Percentiles rank a stretch among this genome's conserved stretches.
These are phyloP conservation scores for Melaleuca alternifolia DNA, from an alignment of 345 rosid genomes.

Conservation along the genomic window DNA sequence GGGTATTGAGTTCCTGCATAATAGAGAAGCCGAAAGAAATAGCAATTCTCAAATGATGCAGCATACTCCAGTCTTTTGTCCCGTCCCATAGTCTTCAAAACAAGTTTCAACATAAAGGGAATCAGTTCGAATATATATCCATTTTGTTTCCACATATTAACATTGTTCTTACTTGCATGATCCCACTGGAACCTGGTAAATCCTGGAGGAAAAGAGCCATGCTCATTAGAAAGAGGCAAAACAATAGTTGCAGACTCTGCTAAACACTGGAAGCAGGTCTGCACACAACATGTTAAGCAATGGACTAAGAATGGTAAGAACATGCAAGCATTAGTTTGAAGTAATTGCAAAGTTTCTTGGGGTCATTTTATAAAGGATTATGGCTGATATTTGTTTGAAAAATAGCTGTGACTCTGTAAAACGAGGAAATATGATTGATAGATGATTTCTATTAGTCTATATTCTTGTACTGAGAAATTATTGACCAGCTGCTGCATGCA, in stretches of 20 bases:
- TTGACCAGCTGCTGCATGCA: neutral
- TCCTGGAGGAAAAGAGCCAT: conserved; percentile 37
- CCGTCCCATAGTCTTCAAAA: conserved; percentile 74
- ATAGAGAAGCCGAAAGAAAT: conserved; percentile 80
- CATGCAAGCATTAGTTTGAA: neutral
- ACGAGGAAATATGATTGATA: neutral
- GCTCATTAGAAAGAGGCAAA: neutral
- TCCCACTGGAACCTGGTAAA: conserved; percentile 81
- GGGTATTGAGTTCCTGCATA: conserved; percentile 94
- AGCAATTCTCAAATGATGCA: conserved; percentile 77
- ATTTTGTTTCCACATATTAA: neutral
- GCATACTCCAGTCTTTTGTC: conserved; percentile 86
- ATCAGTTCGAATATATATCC: neutral
- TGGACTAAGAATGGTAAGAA: neutral
- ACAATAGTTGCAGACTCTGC: neutral
- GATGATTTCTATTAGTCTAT: neutral
- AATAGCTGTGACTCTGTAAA: neutral
- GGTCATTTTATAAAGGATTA: neutral
- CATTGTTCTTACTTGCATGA: conserved; percentile 78
- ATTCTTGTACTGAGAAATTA: neutral
- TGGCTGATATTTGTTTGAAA: neutral
- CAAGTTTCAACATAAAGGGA: neutral
- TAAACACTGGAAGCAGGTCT: neutral
- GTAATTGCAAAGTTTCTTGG: neutral
- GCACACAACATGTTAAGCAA: neutral